phyloP scores from a whole-genome alignment of 495 filamentous ascomycete species.

The Podospora sp. region DNA sequence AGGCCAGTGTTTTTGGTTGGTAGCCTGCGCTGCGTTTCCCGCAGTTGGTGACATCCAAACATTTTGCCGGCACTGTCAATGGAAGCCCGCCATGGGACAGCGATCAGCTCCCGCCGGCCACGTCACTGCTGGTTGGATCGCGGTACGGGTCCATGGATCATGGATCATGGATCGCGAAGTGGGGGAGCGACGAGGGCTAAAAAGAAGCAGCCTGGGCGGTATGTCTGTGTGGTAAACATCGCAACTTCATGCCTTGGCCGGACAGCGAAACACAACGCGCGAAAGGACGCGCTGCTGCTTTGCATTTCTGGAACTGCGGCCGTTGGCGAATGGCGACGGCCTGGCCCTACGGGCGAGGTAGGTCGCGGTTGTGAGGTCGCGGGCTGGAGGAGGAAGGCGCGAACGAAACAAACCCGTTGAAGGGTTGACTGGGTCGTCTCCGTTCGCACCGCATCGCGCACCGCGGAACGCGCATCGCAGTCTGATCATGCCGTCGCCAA shows the following conservation, averaged over 20 bases:
- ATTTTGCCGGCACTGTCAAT: slow-evolving; percentile 22
- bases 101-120: slow-evolving; percentile 7
- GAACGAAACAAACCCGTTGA: slow-evolving; percentile 9
- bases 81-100: slow-evolving; percentile 4
- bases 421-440: not conserved
- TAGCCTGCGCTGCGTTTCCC: not conserved
- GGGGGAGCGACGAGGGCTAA: slow-evolving; percentile 8
- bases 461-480: not conserved
- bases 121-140: slow-evolving; percentile 12
- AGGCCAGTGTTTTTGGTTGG: not conserved
- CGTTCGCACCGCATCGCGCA: slow-evolving; percentile 12
- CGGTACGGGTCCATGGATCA: not conserved
- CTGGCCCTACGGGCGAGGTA: not conserved
- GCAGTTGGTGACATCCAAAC: slow-evolving; percentile 9
- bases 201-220: slow-evolving; percentile 9
- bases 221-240: slow-evolving; percentile 20
- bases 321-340: not conserved
- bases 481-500: slow-evolving; percentile 9
- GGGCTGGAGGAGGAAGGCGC: not conserved
- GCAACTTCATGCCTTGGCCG: slow-evolving; percentile 8
- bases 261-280: slow-evolving; percentile 6
- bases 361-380: not conserved
- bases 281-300: not conserved
- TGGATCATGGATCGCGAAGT: slow-evolving; percentile 1
- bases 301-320: not conserved